Base-by-base conservation (phyloP, 192 early-diverging fungal species). In the Backusella sp. region DNA sequence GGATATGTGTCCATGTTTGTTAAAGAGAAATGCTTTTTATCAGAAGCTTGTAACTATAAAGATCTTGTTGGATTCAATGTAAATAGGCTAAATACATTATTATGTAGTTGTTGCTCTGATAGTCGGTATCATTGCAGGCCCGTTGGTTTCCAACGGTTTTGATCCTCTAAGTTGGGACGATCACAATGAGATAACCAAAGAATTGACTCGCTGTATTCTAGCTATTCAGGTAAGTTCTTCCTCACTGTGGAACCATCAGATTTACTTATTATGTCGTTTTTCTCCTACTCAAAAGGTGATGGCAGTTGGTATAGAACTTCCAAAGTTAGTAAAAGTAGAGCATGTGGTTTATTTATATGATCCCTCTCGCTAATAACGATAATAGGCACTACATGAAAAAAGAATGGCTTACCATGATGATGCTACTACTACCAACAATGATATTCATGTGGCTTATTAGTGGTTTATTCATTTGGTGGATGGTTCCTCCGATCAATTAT, bases 61-160 rank as follows among this genome's bases (percentile, higher is more conserved):
- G 17, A 59, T 53, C 34, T 7, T 62, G 19, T 6, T 49, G 15
- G 46, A 62, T 62, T 26, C 3, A 14, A 62, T 28, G 11, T 28
- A 21, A 23, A 26, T 28, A 62, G 3, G 11, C 46, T 49, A 49
- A 49, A 62, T 28, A 8, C 12, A 23, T 62, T 73, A 30, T 32
- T 39, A n/a, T 26, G 19, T 42, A 62, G 89, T 98, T 46, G 91
- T 98, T 4, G 90, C 97, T 14, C 91, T 91, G n/a, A 79, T 93
- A 21, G 87, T 94, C 72, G 97, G 97, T 4, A 94, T 99, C 28
- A 84, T 93, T 32, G 83, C 95, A 67, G 96, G 96, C 30, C 94
- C 95, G 6, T 75, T 88, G 26, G 93, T 82, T 21, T 76, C 91
- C 37, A 89, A 91, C 65, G 85, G 92, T 77, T 80, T 96, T 70